These are phyloP conservation scores for Microascus cirrosus DNA, from an alignment of 2,329 filamentous ascomycete species.

Conservation along the genomic window DNA sequence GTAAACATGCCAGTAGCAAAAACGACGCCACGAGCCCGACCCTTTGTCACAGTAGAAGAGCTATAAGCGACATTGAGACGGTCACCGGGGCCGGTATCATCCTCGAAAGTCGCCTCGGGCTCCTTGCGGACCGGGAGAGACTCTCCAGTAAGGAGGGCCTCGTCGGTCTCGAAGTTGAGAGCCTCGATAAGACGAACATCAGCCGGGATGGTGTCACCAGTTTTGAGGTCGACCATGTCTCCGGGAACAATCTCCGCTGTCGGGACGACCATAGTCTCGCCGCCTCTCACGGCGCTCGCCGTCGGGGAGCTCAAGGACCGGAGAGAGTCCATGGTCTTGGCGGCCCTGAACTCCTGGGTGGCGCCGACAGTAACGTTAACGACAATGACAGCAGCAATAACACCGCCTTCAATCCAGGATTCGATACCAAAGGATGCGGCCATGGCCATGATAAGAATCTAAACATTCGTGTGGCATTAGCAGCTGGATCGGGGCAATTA, in stretches of 20 bases:
- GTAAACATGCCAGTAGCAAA: slow-evolving; percentile 51
- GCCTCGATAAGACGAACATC: slow-evolving; percentile 45
- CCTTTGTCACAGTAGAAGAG: slow-evolving; percentile 50
- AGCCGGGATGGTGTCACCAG: slow-evolving; percentile 50
- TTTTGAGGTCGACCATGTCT: slow-evolving; percentile 42
- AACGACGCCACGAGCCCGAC: slow-evolving; percentile 47
- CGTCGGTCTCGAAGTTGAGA: slow-evolving; percentile 59
- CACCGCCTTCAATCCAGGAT: slow-evolving; percentile 50
- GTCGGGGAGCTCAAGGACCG: slow-evolving; percentile 30
- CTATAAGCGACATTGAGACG: slow-evolving; percentile 52
- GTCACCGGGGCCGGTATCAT: slow-evolving; percentile 38
- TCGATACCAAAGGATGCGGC: slow-evolving; percentile 43
- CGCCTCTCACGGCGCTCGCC: slow-evolving; percentile 29
- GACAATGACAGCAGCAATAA: slow-evolving; percentile 43
- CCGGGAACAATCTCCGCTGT: slow-evolving; percentile 41
- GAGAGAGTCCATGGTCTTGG: slow-evolving; percentile 37
- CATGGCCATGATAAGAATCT: slow-evolving; percentile 46
- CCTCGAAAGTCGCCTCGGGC: slow-evolving; percentile 26
- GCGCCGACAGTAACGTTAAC: slow-evolving; percentile 46
- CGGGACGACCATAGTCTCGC: slow-evolving; percentile 22
- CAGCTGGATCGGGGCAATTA: neutral
- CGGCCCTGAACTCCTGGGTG: slow-evolving; percentile 32
- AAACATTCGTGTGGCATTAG: neutral
- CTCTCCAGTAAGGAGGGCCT: slow-evolving; percentile 53
- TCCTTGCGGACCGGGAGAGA: slow-evolving; percentile 49